Evolutionary conservation across 495 filamentous ascomycete species (phyloP), one percentile per base, ranked within the genome.

Genomic region (Talaromyces adpressus): DNA sequence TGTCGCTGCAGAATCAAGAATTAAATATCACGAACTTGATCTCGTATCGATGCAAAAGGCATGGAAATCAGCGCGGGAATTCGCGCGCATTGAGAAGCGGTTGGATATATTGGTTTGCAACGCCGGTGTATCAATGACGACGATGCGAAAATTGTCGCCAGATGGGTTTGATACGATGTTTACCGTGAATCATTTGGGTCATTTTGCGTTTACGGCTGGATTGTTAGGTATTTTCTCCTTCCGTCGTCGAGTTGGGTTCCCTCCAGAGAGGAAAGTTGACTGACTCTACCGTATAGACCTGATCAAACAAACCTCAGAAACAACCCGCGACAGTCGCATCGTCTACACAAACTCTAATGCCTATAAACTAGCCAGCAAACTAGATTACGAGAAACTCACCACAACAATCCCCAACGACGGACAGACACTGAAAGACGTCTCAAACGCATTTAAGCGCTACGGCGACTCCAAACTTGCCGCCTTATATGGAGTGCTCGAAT

Each of bases 31-130:
- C 14, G 36, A 64, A 0, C 65, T 69, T 2, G 67, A 69, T 53
- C 62, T 69, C 3, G 57, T 53, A 20, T 63, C 47, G 8, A 62
- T 69, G 25, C 14, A 53, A 45, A 29, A 16, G 8, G 65, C 67
- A 23, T 49, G 53, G 29, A 20, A 57, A n/a, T 67, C 65, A 12
- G 67, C 65, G 7, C 29, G 64, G 16, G 51, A 27, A 9, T 69
- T 69, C 36, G 32, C 30, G 49, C 51, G 64, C n/a, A 7, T 61
- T 8, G 63, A 64, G 51, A 39, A 27, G 12, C 53, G 61, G n/a
- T 39, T 69, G 25, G 67, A 69, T 61, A 69, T 69, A 16, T 30
- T 69, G 1, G 58, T 69, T 41, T 58, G 52, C 29, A 69, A 69
- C n/a, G 67, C 66, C 0, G 67, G 65, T 18, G 59, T 69, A 5